phyloP scores from a whole-genome alignment of 495 filamentous ascomycete genomes.

The Aeminium ludgeri region DNA sequence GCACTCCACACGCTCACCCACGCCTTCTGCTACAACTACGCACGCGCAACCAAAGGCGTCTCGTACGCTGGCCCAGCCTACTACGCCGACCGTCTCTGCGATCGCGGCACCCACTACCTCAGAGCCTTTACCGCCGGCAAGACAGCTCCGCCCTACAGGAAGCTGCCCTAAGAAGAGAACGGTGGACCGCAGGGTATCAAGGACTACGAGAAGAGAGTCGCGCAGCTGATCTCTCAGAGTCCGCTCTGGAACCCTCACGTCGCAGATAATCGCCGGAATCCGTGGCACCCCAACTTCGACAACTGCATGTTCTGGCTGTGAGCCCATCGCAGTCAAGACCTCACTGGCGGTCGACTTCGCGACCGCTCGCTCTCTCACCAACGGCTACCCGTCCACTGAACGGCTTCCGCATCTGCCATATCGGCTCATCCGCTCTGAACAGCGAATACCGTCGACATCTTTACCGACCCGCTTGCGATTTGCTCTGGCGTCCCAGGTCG shows the following conservation, averaged over 20 bases:
- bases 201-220: too few relatives aligned
- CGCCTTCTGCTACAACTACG: conserved; percentile 19
- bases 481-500: background rate
- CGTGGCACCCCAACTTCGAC: conserved; percentile 8
- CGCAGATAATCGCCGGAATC: background rate
- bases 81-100: conserved; percentile 23
- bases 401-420: too few relatives aligned
- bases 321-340: background rate
- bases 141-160: too few relatives aligned
- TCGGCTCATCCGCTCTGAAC: too few relatives aligned
- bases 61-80: conserved; percentile 20
- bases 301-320: conserved; percentile 12
- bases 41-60: conserved; percentile 16
- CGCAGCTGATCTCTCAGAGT: too few relatives aligned
- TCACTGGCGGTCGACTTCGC: too few relatives aligned
- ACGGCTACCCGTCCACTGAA: too few relatives aligned
- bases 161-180: too few relatives aligned
- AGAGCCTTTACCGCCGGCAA: too few relatives aligned
- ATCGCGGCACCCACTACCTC: conserved; percentile 20
- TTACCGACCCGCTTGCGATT: too few relatives aligned
- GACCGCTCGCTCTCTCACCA: too few relatives aligned
- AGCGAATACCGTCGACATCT: too few relatives aligned
- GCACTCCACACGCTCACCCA: conserved; percentile 7
- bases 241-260: background rate
- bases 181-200: background rate